Percentiles rank a stretch among this genome's conserved stretches.
These are phyloP conservation scores for Eimeria praecox DNA, from an alignment of 169 alveolate species.

Conservation along the genomic window DNA sequence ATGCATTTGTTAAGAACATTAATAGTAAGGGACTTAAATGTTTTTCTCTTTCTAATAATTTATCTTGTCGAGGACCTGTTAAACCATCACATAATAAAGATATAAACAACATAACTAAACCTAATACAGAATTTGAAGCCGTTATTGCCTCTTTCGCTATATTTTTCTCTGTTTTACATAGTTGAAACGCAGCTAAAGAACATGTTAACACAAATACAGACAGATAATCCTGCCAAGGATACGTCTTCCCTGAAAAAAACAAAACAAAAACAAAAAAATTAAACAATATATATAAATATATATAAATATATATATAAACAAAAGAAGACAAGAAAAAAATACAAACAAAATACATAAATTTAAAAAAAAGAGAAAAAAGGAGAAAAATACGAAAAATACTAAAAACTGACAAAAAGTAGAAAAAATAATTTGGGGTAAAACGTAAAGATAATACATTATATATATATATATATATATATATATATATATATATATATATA, in stretches of 20 bases:
- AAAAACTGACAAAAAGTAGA: too few relatives aligned
- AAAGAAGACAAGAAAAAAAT: too few relatives aligned
- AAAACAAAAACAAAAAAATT: background rate
- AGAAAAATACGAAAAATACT: too few relatives aligned
- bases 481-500: too few relatives aligned
- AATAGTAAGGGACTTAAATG: slow-evolving; percentile 89
- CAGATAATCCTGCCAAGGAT: slow-evolving; percentile 93
- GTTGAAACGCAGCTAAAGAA: slow-evolving; percentile 90
- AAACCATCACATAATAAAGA: slow-evolving; percentile 94
- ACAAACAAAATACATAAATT: too few relatives aligned
- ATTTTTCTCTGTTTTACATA: slow-evolving; percentile 84
- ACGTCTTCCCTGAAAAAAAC: slow-evolving; percentile 84
- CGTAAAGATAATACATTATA: too few relatives aligned
- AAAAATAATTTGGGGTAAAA: too few relatives aligned
- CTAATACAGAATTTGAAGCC: slow-evolving; percentile 71
- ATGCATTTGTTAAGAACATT: slow-evolving; percentile 91
- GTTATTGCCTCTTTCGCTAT: background rate
- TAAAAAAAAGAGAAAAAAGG: too few relatives aligned
- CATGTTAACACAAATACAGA: slow-evolving; percentile 91
- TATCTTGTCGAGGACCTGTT: slow-evolving; percentile 96
- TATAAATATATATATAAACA: too few relatives aligned
- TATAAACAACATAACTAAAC: slow-evolving; percentile 88
- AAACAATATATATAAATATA: too few relatives aligned
- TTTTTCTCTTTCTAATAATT: slow-evolving; percentile 88
- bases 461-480: too few relatives aligned